Conservation (phyloP, 2,329 filamentous ascomycete genomes). For the Fusarium pseudonygamai region DNA sequence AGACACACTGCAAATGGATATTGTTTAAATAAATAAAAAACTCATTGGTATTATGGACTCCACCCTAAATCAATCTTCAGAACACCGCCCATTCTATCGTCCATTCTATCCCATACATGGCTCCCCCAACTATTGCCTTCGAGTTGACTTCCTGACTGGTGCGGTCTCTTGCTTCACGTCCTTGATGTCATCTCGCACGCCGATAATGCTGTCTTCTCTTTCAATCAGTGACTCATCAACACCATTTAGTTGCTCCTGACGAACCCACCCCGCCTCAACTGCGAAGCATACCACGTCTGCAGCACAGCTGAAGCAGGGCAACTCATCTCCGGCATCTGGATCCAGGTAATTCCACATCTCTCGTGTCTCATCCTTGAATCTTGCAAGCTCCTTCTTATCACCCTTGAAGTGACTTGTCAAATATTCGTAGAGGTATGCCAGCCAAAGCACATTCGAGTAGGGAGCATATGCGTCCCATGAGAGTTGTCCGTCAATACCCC, state of each 20-base stretch:
- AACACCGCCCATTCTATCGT: conserved; percentile 2
- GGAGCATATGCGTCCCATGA: conserved; percentile 65
- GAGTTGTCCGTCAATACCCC: conserved; percentile 57
- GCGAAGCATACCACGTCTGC: conserved; percentile 67
- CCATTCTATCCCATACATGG: neutral
- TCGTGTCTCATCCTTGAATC: conserved; percentile 59
- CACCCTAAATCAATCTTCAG: conserved; percentile 2
- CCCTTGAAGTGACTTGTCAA: conserved; percentile 59
- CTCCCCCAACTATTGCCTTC: conserved; percentile 16
- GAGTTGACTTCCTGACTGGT: conserved; percentile 40
- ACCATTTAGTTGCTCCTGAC: conserved; percentile 60
- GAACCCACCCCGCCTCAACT: conserved; percentile 67
- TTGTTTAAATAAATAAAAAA: conserved; percentile 2
- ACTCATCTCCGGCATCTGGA: conserved; percentile 57
- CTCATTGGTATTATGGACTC: conserved; percentile 30
- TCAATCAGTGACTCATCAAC: conserved; percentile 49
- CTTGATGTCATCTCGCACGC: conserved; percentile 41
- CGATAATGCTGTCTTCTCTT: conserved; percentile 55
- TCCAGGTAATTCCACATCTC: conserved; percentile 66
- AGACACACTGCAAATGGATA: neutral
- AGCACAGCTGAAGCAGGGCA: conserved; percentile 64
- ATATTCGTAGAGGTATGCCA: conserved; percentile 69
- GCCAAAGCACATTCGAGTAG: conserved; percentile 73
- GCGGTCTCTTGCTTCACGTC: conserved; percentile 33
- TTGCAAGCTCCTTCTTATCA: conserved; percentile 54